Conservation (phyloP, 75 land plant genomes). For the Larix kaempferi region DNA sequence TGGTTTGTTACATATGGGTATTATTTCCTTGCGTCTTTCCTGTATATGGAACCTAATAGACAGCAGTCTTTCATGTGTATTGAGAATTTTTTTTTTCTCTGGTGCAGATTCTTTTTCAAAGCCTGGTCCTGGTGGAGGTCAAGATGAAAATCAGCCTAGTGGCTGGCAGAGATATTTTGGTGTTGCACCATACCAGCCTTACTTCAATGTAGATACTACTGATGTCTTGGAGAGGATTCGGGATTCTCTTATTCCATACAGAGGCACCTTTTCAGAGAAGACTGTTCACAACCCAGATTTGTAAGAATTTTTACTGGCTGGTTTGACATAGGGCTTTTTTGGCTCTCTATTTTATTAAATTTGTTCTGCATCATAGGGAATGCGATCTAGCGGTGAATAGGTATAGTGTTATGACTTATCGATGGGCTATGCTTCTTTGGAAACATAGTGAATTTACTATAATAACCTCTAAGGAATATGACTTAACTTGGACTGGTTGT, state of each 20-base stretch:
- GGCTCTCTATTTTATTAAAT: neutral
- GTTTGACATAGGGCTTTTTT: neutral
- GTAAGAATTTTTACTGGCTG: conserved; percentile 30
- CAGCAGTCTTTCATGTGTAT: neutral
- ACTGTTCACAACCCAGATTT: conserved; percentile 83
- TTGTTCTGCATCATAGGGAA: neutral
- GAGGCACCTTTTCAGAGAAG: conserved; percentile 80
- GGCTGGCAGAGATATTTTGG: conserved; percentile 82
- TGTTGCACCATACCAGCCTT: conserved; percentile 78
- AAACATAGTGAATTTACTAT: neutral
- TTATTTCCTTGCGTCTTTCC: neutral
- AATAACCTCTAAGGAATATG: no score
- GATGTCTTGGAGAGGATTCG: conserved; percentile 93
- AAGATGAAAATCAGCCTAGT: conserved; percentile 45
- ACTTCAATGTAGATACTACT: conserved; percentile 95
- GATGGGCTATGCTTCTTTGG: neutral
- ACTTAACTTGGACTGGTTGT: no score
- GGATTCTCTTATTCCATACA: conserved; percentile 87
- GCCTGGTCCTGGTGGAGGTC: conserved; percentile 53
- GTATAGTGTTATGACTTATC: neutral
- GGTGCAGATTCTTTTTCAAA: conserved; percentile 88
- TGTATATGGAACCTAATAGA: neutral
- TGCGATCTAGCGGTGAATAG: neutral
- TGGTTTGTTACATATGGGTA: neutral
- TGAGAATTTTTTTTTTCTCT: neutral